Evolutionary conservation across 257 asterid species (phyloP).

Genomic region (Sherardia arvensis): DNA sequence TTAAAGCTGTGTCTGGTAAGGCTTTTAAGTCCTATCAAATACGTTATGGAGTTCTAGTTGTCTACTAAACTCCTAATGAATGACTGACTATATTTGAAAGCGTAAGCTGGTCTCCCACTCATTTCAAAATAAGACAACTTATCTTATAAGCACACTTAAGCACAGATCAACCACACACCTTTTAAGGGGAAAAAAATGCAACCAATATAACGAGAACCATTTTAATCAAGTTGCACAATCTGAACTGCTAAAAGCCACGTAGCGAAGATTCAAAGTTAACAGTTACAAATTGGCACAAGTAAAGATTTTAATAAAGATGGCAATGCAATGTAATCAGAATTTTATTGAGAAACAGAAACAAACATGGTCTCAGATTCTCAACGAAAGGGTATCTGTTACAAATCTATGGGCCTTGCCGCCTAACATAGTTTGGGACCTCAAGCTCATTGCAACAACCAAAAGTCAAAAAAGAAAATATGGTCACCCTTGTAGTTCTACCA

Average conservation of each 20-base stretch:
- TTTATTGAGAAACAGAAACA: not conserved
- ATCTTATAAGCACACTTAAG: not conserved
- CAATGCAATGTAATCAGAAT: not conserved
- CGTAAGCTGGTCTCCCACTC: not conserved
- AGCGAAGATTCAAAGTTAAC: not conserved
- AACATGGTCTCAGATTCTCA: conserved; percentile 1
- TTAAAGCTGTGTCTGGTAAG: not conserved
- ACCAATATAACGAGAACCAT: not conserved
- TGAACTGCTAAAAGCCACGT: not conserved
- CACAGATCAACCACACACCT: not conserved
- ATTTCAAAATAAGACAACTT: not conserved
- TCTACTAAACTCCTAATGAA: not conserved
- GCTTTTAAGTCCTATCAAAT: no score
- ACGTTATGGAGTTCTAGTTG: no score
- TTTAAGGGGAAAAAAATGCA: no score
- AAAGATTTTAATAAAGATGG: not conserved
- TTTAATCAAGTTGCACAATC: not conserved
- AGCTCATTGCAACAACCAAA: not conserved
- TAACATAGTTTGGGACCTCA: not conserved
- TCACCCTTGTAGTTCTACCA: conserved; percentile 23
- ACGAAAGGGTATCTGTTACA: not conserved
- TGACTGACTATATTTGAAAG: not conserved
- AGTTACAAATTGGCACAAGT: not conserved
- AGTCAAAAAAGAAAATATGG: not conserved
- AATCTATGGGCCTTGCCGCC: not conserved